Conservation (phyloP, 2,329 filamentous ascomycete genomes). For the Zymoseptoria crescenta region DNA sequence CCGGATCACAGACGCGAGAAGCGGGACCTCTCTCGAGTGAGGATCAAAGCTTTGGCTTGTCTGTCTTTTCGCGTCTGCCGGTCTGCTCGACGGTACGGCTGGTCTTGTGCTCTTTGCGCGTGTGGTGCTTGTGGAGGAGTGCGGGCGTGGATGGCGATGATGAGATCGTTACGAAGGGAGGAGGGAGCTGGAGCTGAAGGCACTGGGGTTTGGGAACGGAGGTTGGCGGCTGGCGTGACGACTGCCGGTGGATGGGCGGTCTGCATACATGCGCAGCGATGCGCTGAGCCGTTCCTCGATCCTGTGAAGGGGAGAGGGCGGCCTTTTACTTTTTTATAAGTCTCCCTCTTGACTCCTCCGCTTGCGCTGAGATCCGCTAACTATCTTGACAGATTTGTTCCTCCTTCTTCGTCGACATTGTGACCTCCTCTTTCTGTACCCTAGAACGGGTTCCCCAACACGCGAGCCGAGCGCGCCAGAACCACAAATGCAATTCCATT, state of each 20-base stretch:
- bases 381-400: not conserved
- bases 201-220: constrained; percentile 1
- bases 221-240: constrained; percentile 1
- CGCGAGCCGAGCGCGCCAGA: constrained; percentile 25
- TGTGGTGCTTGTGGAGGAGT: not conserved
- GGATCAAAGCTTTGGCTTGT: constrained; percentile 94
- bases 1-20: constrained; percentile 17
- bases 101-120: constrained; percentile 1
- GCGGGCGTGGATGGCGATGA: constrained; percentile 5
- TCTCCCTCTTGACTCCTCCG: constrained; percentile 15
- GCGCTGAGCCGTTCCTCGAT: constrained; percentile 13
- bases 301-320: constrained; percentile 23
- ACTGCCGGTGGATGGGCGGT: constrained; percentile 19
- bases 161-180: not conserved
- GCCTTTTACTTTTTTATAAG: constrained; percentile 35
- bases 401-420: not conserved
- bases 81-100: constrained; percentile 9
- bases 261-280: constrained; percentile 5
- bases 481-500: constrained; percentile 26
- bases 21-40: constrained; percentile 85
- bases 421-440: not conserved
- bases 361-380: not conserved
- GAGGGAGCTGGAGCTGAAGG: constrained; percentile 1
- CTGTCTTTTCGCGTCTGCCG: constrained; percentile 39
- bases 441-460: constrained; percentile 12